Evolutionary conservation across 1,284 basidiomycete genomes (phyloP).

Genomic region (Tylopilus sp.): DNA sequence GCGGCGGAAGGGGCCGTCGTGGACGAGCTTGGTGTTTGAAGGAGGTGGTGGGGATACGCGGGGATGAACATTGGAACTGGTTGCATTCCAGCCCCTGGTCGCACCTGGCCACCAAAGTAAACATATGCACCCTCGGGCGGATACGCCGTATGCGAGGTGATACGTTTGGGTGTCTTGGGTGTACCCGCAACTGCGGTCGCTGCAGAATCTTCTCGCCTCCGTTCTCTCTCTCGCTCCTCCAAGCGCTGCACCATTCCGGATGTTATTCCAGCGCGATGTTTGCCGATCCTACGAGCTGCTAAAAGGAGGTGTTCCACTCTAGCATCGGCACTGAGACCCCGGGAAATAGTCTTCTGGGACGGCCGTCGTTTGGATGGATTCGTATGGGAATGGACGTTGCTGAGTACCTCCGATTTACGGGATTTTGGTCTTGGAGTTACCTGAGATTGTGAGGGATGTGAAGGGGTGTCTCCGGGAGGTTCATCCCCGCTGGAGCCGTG

Average conservation of each 20-base stretch:
- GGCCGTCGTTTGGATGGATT: conserved; percentile 25
- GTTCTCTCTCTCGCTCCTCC: conserved; percentile 28
- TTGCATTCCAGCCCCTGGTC: conserved; percentile 22
- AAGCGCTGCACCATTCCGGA: conserved; percentile 35
- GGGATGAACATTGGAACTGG: conserved; percentile 32
- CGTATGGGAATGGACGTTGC: conserved; percentile 1
- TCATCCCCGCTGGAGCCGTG: conserved; percentile 28
- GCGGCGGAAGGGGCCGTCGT: conserved; percentile 28
- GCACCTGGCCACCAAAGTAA: conserved; percentile 29
- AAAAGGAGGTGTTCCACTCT: conserved; percentile 46
- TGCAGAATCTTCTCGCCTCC: conserved; percentile 27
- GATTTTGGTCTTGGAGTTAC: conserved; percentile 24
- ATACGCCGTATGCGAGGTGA: conserved; percentile 12
- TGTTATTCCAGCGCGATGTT: conserved; percentile 39
- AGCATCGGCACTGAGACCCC: conserved; percentile 41
- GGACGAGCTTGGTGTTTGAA: conserved; percentile 33
- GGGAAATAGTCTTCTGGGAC: conserved; percentile 23
- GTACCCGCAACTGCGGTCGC: conserved; percentile 25
- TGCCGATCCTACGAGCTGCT: conserved; percentile 48
- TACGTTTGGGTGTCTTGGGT: conserved; percentile 34
- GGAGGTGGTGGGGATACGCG: conserved; percentile 26
- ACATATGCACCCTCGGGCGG: conserved; percentile 24
- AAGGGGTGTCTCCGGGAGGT: conserved; percentile 16
- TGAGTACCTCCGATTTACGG: conserved; percentile 23
- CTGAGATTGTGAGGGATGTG: conserved; percentile 16